Conservation (phyloP, 2,329 filamentous ascomycete genomes). For the Fusarium robinianum region DNA sequence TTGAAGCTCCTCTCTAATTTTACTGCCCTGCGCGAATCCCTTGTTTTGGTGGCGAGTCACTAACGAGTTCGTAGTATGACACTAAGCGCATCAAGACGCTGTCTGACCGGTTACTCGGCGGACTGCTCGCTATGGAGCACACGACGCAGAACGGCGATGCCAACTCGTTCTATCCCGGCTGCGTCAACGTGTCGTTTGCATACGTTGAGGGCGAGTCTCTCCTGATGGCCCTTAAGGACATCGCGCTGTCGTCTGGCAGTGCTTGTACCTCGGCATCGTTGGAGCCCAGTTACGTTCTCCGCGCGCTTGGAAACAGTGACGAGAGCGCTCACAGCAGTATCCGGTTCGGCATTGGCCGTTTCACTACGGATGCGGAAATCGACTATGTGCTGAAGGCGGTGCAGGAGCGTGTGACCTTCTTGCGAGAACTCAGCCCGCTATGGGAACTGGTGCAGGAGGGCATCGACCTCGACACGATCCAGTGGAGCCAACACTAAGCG, state of each 20-base stretch:
- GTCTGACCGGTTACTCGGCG: slow-evolving; percentile 81
- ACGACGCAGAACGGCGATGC: slow-evolving; percentile 88
- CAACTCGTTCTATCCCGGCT: slow-evolving; percentile 86
- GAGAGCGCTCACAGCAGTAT: slow-evolving; percentile 98
- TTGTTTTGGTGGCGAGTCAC: slow-evolving; percentile 14
- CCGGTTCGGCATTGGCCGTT: slow-evolving; percentile 94
- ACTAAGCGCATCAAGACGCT: slow-evolving; percentile 79
- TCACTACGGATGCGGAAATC: slow-evolving; percentile 93
- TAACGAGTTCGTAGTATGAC: slow-evolving; percentile 73
- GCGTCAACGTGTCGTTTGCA: slow-evolving; percentile 97
- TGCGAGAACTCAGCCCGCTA: slow-evolving; percentile 90
- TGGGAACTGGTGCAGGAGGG: slow-evolving; percentile 99
- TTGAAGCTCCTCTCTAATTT: slow-evolving; percentile 70
- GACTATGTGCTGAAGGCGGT: slow-evolving; percentile 98
- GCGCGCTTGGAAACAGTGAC: slow-evolving; percentile 92
- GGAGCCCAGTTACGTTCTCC: slow-evolving; percentile 93
- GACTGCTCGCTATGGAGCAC: slow-evolving; percentile 87
- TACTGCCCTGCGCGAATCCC: neutral
- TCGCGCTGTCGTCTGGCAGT: slow-evolving; percentile 93
- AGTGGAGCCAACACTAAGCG: slow-evolving; percentile 93
- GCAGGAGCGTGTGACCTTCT: slow-evolving; percentile 84
- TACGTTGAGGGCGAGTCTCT: slow-evolving; percentile 98
- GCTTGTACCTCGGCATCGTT: slow-evolving; percentile 96
- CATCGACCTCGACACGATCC: slow-evolving; percentile 90
- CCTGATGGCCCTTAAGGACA: slow-evolving; percentile 97